Evolutionary conservation across 176 grass and related monocot genomes (phyloP), one percentile per base, ranked within the genome.

Genomic region (barley (Hordeum vulgare)): DNA sequence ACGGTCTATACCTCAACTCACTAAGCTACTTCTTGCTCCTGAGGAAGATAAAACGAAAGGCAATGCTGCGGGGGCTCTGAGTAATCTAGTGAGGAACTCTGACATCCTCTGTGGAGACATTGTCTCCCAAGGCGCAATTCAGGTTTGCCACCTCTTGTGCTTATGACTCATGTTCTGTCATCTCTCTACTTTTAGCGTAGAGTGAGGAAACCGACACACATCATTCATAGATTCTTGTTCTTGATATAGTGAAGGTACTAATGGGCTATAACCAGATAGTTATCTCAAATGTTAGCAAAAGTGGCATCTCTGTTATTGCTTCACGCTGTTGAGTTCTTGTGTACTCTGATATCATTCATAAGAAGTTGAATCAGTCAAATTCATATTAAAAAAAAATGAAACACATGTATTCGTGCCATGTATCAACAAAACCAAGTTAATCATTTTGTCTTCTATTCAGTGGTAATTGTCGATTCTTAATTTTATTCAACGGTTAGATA

Each of bases 11-110:
- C 93, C 90, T 93, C 96, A 90, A 60, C 82, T 98, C 29, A 85
- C 96, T 6, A 93, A 84, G 47, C 61, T 98, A 85, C 89, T 98
- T 47, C 82, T 95, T 62, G 85, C 86, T 13, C 60, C 88, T 2
- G 96, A 98, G 89, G 96, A 98, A 84, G 93, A 95, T 82, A 98
- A 98, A 92, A 98, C 93, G 18, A 98, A 95, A 85, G 86, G 91
- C 73, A 98, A 98, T 83, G 96, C 96, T 18, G 96, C 96, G 26
- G 96, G 96, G 25, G 96, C 96, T 7, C 87, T 98, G 18, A 98
- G 93, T 77, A 98, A 98, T 79, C 89, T 93, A 28, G 89, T 90
- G 74, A 82, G 93, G 47, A 98, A 95, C 83, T 93, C 93, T 36
- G 85, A 76, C 42, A 37, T 56, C n/a, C 91, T 93, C 3, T 98